Evolutionary conservation across 305 asterid species (phyloP), one percentile per base, ranked within the genome.

Genomic region (Fraxinus angustifolia): DNA sequence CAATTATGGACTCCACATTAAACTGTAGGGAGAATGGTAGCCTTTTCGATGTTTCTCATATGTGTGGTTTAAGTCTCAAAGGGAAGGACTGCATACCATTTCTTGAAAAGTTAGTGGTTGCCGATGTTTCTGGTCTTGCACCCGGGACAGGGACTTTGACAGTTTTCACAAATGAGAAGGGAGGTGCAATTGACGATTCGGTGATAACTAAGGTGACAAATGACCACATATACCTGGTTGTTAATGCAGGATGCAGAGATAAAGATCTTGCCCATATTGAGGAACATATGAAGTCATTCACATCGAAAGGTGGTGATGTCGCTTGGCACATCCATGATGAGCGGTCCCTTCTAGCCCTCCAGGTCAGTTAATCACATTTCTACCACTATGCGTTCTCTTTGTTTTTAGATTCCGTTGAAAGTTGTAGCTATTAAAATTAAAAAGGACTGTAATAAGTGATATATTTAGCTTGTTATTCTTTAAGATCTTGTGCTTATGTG

Each of bases 241-340:
- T 96, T 53, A 96, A 96, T 90, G 99, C 93, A 16, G 93, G 93
- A 48, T 89, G 93, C 79, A 89, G 99, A 82, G 99, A 96, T 80
- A 96, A 96, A 85, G 99, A 96, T 87, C 96, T 96, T 86, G 97
- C 99, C 11, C 99, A 96, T 87, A 96, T 96, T 75, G 99, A 96
- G 88, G 96, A 88, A 82, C 99, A 96, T 84, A 94, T 96, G 99
- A 96, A 93, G 81, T 88, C 97, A 8, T 96, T 90, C 85, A 91
- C 85, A 21, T 87, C 98, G 14, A 94, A 94, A 84, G 99, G 99
- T 78, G 99, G 98, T 12, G 96, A 91, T 83, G 98, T 96, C 83
- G 90, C 98, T 42, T 96, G 99, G 99, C 98, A 96, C 85, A 96
- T 96, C 83, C 98, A 96, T 74, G 99, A 96, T 23, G 99, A 96